Percentiles rank a stretch among this genome's conserved stretches.
These are phyloP conservation scores for Phytopythium cucurbitacearum DNA, from an alignment of 352 stramenopile species.

Conservation along the genomic window DNA sequence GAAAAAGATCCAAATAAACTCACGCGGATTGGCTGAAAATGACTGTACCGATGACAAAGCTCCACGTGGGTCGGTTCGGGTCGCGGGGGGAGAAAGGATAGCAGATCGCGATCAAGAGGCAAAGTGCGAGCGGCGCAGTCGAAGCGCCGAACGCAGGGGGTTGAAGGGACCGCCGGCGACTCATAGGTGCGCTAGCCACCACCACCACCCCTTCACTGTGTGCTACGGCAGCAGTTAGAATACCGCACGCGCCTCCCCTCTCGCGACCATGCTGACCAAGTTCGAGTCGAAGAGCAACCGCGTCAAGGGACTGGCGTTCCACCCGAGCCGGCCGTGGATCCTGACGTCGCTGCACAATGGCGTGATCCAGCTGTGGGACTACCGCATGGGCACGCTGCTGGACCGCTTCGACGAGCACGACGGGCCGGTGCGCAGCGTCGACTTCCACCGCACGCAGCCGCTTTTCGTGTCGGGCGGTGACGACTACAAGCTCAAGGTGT, in stretches of 20 bases:
- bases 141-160: too few relatives aligned
- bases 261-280: constrained; percentile 94
- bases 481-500: constrained; percentile 99
- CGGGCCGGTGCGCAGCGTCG: constrained; percentile 97
- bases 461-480: constrained; percentile 98
- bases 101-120: constrained; percentile 4
- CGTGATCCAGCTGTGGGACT: constrained; percentile 98
- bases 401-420: constrained; percentile 99
- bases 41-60: not conserved
- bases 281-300: constrained; percentile 99
- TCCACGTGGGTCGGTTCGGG: constrained; percentile 6
- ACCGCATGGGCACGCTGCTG: constrained; percentile 98
- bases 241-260: not conserved
- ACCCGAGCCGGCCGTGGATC: constrained; percentile 98
- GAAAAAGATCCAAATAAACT: constrained; percentile 5
- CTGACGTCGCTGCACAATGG: constrained; percentile 99
- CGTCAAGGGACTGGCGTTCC: constrained; percentile 99
- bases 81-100: not conserved
- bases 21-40: constrained; percentile 6
- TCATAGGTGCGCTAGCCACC: too few relatives aligned
- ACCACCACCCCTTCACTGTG: not conserved
- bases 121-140: not conserved
- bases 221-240: not conserved
- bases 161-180: too few relatives aligned
- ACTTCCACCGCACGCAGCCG: constrained; percentile 98